phyloP scores from a whole-genome alignment of 331 rosid species.

The Malus hybrid region DNA sequence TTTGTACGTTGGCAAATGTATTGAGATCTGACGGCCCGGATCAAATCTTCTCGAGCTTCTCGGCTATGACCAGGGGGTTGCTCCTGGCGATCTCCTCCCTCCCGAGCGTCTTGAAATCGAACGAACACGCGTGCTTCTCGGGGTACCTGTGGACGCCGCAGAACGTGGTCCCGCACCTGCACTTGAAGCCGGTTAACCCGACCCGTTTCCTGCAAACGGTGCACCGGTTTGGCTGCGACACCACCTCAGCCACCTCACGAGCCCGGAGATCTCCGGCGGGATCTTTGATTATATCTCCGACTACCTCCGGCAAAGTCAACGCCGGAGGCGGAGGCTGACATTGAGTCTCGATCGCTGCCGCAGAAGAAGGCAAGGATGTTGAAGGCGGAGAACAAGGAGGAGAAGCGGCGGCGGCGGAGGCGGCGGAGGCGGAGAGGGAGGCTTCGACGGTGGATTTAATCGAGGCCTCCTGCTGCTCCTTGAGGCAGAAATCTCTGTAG shows the following conservation, averaged over 20 bases:
- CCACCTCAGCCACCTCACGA: not conserved
- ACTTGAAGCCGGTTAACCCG: slow-evolving; percentile 76
- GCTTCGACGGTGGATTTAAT: slow-evolving; percentile 58
- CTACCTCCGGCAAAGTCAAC: slow-evolving; percentile 18
- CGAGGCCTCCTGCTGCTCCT: slow-evolving; percentile 56
- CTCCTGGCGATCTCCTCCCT: slow-evolving; percentile 78
- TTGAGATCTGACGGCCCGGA: slow-evolving; percentile 15
- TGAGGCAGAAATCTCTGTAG: slow-evolving; percentile 43
- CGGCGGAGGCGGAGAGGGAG: slow-evolving; percentile 33
- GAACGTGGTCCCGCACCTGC: slow-evolving; percentile 70
- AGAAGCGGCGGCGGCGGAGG: not conserved
- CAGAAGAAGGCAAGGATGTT: not conserved
- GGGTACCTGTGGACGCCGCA: slow-evolving; percentile 91
- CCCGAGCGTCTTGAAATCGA: slow-evolving; percentile 71
- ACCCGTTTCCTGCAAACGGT: slow-evolving; percentile 58
- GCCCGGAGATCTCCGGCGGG: slow-evolving; percentile 8
- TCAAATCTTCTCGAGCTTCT: slow-evolving; percentile 66
- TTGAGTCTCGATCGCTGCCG: slow-evolving; percentile 12
- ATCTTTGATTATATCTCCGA: not conserved
- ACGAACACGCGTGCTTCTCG: slow-evolving; percentile 78
- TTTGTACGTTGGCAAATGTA: not conserved
- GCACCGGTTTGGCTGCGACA: slow-evolving; percentile 52
- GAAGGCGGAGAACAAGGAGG: not conserved
- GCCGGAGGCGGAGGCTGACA: slow-evolving; percentile 18
- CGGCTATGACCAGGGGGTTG: slow-evolving; percentile 71